Evolutionary conservation across 2,329 filamentous ascomycete genomes (phyloP), one percentile per base, ranked within the genome.

Genomic region (Botrytis sinoallii): DNA sequence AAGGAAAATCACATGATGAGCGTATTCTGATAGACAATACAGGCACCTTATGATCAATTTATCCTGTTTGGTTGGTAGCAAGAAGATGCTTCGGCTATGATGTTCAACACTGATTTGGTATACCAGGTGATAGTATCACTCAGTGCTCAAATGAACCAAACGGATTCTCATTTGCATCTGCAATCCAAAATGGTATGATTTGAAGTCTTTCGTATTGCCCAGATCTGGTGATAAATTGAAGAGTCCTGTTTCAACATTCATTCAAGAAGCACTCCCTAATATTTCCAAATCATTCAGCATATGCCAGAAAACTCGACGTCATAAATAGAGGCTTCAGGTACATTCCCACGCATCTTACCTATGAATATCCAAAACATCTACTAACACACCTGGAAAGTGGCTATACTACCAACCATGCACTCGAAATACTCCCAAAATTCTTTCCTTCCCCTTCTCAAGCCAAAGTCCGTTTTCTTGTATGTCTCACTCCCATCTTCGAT

Each of bases 401-500:
- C 22, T 79, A 79, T 42, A 79, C 74, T 22, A 78, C 77, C 55
- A 73, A 78, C 29, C 76, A 79, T 48, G 77, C 73, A 7, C 65
- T 78, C 7, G 74, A 76, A 57, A 67, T 76, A 6, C 42, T 77
- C 25, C 64, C 74, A 12, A 61, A 74, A 25, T 73, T 76, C 12
- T 38, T 79, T 16, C 78, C 78, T 6, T 76, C 75, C 5, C 74
- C 78, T 20, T 70, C 75, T 10, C 77, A 79, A 76, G 78, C 77
- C 25, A 66, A 48, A 25, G 71, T 77, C 20, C 70, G 52, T 89
- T 74, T 91, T 1, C 25, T 72, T 5, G 71, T 72, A 29, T 18
- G 93, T 79, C 2, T 42, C 25, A 7, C 25, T 8, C 2, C 25
- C 8, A 16, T 14, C 9, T 29, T 3, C 9, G 6, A 55, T 32